These are phyloP conservation scores for Paecilomyces niveus DNA, from an alignment of 2,329 filamentous ascomycete genomes.

Conservation along the genomic window DNA sequence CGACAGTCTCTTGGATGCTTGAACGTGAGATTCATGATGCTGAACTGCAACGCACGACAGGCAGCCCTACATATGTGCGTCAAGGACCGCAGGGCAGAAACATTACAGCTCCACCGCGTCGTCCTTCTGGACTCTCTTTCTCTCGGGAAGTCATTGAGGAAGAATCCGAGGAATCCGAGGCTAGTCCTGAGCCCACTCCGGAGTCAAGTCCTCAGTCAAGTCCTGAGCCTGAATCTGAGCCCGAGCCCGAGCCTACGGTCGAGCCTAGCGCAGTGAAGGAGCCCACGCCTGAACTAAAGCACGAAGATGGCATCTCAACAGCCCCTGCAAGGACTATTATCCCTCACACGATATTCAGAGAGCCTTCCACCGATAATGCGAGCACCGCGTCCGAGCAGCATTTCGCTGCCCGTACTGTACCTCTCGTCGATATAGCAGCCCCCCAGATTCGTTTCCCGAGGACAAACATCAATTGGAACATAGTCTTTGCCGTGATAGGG, in stretches of 20 bases:
- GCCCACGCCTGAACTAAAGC: background rate
- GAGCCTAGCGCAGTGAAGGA: background rate
- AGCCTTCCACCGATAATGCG: slow-evolving; percentile 2
- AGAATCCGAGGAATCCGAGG: slow-evolving; percentile 16
- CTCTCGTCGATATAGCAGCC: background rate
- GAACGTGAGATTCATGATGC: slow-evolving; percentile 31
- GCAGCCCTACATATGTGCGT: slow-evolving; percentile 11
- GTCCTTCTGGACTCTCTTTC: slow-evolving; percentile 24
- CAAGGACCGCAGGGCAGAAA: slow-evolving; percentile 22
- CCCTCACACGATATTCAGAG: slow-evolving; percentile 8
- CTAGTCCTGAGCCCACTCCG: slow-evolving; percentile 1
- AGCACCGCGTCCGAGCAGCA: background rate
- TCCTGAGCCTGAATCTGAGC: background rate
- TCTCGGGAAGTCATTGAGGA: slow-evolving; percentile 21
- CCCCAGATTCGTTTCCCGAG: background rate
- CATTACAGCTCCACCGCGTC: slow-evolving; percentile 29
- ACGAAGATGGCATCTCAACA: slow-evolving; percentile 4
- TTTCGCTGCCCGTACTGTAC: background rate
- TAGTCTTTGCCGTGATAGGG: slow-evolving; percentile 8
- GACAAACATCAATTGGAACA: slow-evolving; percentile 1
- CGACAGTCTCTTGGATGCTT: slow-evolving; percentile 25
- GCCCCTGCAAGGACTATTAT: slow-evolving; percentile 19
- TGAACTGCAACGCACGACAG: slow-evolving; percentile 25
- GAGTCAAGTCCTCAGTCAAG: slow-evolving; percentile 1
- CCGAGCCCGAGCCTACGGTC: slow-evolving; percentile 12